Evolutionary conservation across 83 land plant genomes (phyloP).

Genomic region (Picea abies): DNA sequence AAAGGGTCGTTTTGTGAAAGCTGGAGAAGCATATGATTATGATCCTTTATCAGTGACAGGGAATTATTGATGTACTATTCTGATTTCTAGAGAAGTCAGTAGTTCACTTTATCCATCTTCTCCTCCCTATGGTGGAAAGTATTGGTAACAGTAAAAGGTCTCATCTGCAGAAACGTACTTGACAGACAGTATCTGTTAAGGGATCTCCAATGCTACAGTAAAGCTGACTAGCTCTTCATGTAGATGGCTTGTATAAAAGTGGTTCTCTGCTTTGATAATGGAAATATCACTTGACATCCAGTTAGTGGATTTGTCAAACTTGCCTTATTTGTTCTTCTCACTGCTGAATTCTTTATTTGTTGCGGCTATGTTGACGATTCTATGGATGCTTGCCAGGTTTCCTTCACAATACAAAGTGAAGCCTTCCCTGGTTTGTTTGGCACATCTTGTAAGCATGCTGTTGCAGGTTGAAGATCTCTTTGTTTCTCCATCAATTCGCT

Average conservation of each 20-base stretch:
- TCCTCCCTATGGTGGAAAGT: slow-evolving; percentile 8
- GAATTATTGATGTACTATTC: slow-evolving; percentile 26
- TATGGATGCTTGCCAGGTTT: slow-evolving; percentile 14
- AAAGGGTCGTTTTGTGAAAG: slow-evolving; percentile 92
- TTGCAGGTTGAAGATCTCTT: not conserved
- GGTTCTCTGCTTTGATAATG: not conserved
- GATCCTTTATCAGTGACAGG: slow-evolving; percentile 57
- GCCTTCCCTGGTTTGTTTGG: not conserved
- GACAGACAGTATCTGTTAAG: not conserved
- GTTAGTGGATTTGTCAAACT: slow-evolving; percentile 7
- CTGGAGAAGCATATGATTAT: slow-evolving; percentile 90
- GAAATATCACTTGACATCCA: not conserved
- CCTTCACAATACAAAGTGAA: slow-evolving; percentile 1
- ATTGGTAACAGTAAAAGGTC: not conserved
- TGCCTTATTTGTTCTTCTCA: slow-evolving; percentile 1
- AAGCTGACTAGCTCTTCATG: not conserved
- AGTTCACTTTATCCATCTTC: not conserved
- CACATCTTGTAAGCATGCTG: not conserved
- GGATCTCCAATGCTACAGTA: slow-evolving; percentile 2
- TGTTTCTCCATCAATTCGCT: not conserved
- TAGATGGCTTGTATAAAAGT: not conserved
- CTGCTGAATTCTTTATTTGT: slow-evolving; percentile 5
- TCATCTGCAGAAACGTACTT: slow-evolving; percentile 2
- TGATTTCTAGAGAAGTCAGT: not conserved
- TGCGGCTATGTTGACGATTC: not conserved